Base-by-base conservation (phyloP, 176 grass and related monocot species). In the Ensete ventricosum region DNA sequence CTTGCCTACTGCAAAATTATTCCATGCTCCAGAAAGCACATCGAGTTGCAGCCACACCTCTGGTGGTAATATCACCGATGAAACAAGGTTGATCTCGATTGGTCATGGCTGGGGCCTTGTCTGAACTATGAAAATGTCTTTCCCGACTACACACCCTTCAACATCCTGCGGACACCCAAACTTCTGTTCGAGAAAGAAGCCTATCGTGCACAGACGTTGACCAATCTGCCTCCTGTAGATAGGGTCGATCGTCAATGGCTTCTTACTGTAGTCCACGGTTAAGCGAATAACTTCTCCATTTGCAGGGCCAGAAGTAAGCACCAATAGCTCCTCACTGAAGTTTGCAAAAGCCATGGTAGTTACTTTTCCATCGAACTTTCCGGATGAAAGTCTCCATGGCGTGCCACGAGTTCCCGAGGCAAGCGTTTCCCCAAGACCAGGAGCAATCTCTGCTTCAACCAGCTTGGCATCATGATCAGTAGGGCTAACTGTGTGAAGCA, bases 341-440 rank as follows among this genome's bases (percentile, higher is more conserved):
- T 98, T 98, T 14, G 90, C 90, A n/a, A 98, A 98, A 67, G 94
- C 94, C 58, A 89, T 55, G 51, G 94, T 98, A 21, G 50, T 87
- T 26, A 98, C 82, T 12, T 22, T 73, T 22, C 77, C 90, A 77
- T 93, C 75, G 3, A 98, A 87, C 52, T 97, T 97, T 71, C 85
- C 75, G 14, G 82, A 87, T 11, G 88, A 91, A 69, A 98, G 85
- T 54, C 94, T 82, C 94, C 94, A 93, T 70, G 94, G 90, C 14
- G 94, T 98, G 63, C 94, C 94, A 60, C 94, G 87, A 19, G 90
- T 98, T 34, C 94, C 94, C 10, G 94, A 85, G 9, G 94, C 94
- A 1, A 98, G 88, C 27, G 90, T 98, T 85, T 98, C 94, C 1
- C 94, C 94, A 5, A 98, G 78, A 52, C 94, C 94, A 27, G 94